Conservation (phyloP, 352 stramenopile genomes). For the Globisporangium cederbergense region DNA sequence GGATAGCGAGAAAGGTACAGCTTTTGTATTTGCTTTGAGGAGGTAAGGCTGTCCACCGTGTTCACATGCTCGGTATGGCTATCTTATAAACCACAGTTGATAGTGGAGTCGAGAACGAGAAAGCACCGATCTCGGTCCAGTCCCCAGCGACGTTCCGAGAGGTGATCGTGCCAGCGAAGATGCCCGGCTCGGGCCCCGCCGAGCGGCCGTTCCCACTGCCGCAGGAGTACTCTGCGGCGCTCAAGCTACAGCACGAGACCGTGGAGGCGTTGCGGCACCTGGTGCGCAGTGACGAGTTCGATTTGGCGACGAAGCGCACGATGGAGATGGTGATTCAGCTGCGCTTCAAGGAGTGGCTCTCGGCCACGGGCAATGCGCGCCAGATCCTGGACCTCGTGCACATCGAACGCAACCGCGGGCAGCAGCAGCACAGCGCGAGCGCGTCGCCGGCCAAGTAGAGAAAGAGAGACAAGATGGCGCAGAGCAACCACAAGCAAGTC, state of each 20-base stretch:
- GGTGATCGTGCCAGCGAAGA: slow-evolving; percentile 70
- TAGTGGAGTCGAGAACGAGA: slow-evolving; percentile 41
- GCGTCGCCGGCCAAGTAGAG: slow-evolving; percentile 17
- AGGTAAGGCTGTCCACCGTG: not conserved
- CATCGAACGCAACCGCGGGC: slow-evolving; percentile 44
- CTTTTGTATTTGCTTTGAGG: not conserved
- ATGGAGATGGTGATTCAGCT: slow-evolving; percentile 83
- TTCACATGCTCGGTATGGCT: not conserved
- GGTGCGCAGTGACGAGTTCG: slow-evolving; percentile 79
- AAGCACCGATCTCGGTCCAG: slow-evolving; percentile 56
- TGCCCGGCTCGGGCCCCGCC: slow-evolving; percentile 24
- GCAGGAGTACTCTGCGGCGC: slow-evolving; percentile 54
- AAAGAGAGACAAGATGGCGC: not conserved
- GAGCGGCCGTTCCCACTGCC: slow-evolving; percentile 83
- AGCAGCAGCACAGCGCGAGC: slow-evolving; percentile 10
- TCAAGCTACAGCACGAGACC: slow-evolving; percentile 69
- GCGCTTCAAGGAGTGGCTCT: slow-evolving; percentile 88
- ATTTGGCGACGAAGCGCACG: slow-evolving; percentile 68
- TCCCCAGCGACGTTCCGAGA: slow-evolving; percentile 56
- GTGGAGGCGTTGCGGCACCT: slow-evolving; percentile 70
- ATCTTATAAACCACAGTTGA: slow-evolving; percentile 17
- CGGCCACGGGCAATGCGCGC: slow-evolving; percentile 77
- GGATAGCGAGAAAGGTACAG: slow-evolving; percentile 56
- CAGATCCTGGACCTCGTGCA: slow-evolving; percentile 89
- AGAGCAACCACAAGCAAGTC: not conserved